Base-by-base conservation (phyloP, 176 grass and related monocot genomes). In the Raddia guianensis region DNA sequence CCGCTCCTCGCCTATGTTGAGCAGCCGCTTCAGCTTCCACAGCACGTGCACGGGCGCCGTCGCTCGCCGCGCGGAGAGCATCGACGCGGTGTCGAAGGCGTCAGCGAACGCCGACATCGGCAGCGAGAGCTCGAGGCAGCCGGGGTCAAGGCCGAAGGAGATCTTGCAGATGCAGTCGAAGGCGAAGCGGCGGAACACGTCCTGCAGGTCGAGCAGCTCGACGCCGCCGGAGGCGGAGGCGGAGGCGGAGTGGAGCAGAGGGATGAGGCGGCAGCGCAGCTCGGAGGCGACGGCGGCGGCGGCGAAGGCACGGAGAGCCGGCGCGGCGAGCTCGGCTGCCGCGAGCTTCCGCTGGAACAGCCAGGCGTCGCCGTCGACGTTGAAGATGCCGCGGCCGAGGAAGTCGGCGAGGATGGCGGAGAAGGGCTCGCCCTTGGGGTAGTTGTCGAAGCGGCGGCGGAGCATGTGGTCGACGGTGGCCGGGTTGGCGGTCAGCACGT, bases 141-240 rank as follows among this genome's bases (percentile, higher is more conserved):
- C 87, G 1, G 90, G 90, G 63, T 96, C 93, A 56, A 93, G 63
- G 33, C 90, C 88, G 66, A 93, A 96, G 2, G 93, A 92, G 64
- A 96, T 87, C 80, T 80, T 92, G 88, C 93, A 93, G 56, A 96
- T 90, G 85, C 86, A 90, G 79, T 96, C 93, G 33, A 96, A 96
- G 0, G 93, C 90, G 2, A 96, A 89, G 62, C 87, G 83, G 35
- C 85, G 90, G 76, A 93, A 93, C 43, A 93, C 88, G 80, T 96
- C 85, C 76, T 96, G 93, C 16, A 97, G 72, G 55, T 94, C 89
- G 0, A 97, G 60, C 78, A 89, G 33, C 84, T 42, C 69, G 12
- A 20, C 63, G 48, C 9, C 66, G 33, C 19, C 45, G 49, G 83
- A 27, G 27, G 27, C 27, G 49, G 83, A 27, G 27, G 27, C 27